phyloP scores from a whole-genome alignment of 108 stramenopile genomes.

The Skeletonema tropicum region DNA sequence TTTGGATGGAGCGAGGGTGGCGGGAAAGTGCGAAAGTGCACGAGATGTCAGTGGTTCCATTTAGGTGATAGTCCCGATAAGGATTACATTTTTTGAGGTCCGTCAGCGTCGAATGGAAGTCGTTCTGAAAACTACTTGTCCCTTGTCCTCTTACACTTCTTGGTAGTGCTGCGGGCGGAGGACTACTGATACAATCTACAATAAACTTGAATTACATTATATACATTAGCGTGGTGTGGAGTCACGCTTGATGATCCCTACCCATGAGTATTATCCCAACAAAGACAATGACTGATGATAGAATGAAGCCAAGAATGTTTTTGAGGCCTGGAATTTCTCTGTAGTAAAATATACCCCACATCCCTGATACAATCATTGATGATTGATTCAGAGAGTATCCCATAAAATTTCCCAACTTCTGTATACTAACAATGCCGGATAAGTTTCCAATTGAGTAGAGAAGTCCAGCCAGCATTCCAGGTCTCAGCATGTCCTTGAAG shows the following conservation, averaged over 20 bases:
- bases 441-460: conserved; percentile 75
- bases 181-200: no score
- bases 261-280: conserved; percentile 30
- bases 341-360: conserved; percentile 37
- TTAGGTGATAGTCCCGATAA: no score
- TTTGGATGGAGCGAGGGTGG: no score
- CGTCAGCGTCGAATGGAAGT: no score
- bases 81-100: no score
- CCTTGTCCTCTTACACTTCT: no score
- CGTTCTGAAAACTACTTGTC: no score
- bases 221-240: not conserved
- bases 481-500: conserved; percentile 59
- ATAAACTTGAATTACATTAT: not conserved
- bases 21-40: no score
- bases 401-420: conserved; percentile 76
- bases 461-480: conserved; percentile 56
- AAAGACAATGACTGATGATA: conserved; percentile 16
- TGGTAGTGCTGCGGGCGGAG: no score
- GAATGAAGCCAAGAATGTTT: conserved; percentile 34
- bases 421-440: conserved; percentile 68
- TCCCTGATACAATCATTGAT: conserved; percentile 53
- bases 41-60: no score
- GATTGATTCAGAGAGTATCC: conserved; percentile 70
- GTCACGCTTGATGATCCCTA: conserved; percentile 12
- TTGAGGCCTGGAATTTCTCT: conserved; percentile 24